Conservation (phyloP, 2,329 filamentous ascomycete species). For the Cercospora sojina region DNA sequence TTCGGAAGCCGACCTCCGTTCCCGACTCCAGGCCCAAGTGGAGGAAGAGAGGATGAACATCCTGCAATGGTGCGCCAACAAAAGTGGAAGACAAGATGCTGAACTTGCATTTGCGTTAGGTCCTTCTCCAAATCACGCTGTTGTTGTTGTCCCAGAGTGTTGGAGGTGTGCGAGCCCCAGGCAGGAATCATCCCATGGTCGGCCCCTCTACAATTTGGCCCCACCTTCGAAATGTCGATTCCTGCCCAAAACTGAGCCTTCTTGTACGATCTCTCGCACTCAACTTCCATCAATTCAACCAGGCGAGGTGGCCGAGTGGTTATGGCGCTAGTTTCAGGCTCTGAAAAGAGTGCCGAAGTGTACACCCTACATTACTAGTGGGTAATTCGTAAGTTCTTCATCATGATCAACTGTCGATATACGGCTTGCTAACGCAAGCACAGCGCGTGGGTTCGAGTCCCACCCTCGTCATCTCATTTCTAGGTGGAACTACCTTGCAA, state of each 20-base stretch:
- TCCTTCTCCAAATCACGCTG: neutral
- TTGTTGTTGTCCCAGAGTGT: neutral
- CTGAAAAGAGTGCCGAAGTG: slow-evolving; percentile 22
- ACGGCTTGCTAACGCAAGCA: slow-evolving; percentile 8
- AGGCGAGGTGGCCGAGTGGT: slow-evolving; percentile 29
- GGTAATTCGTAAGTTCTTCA: slow-evolving; percentile 13
- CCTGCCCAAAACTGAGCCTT: neutral
- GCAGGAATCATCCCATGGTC: neutral
- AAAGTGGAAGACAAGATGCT: neutral
- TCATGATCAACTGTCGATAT: neutral
- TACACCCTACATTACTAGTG: slow-evolving; percentile 28
- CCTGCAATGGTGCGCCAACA: neutral
- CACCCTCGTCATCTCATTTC: slow-evolving; percentile 30
- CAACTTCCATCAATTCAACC: neutral
- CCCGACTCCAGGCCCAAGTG: neutral
- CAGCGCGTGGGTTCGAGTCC: slow-evolving; percentile 35
- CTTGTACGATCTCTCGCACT: neutral
- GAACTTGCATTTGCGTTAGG: neutral
- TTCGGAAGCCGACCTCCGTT: neutral
- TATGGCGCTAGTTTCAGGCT: slow-evolving; percentile 31
- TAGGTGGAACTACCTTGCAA: too few species aligned
- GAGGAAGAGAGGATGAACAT: neutral
- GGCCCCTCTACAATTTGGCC: neutral
- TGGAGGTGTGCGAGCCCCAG: neutral
- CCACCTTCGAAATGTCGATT: neutral